phyloP scores from a whole-genome alignment of 139 green algal genomes.

The Trebouxia sp. region DNA sequence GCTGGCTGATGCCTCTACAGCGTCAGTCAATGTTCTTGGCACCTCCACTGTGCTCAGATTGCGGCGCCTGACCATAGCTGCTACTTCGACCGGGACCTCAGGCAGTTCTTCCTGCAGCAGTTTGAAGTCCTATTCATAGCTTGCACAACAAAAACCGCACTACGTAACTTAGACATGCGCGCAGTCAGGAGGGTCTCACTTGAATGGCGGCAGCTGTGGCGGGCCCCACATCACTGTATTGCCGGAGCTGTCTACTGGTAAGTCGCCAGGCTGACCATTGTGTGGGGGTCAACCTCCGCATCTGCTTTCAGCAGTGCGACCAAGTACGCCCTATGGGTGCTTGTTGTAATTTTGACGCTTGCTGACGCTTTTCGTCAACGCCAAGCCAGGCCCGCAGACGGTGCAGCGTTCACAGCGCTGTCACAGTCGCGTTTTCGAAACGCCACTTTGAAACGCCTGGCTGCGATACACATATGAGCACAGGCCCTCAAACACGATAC shows the following conservation, averaged over 20 bases:
- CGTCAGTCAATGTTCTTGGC: conserved; percentile 22
- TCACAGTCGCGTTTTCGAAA: too few relatives aligned
- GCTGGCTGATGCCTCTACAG: conserved; percentile 30
- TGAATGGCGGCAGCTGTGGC: not conserved
- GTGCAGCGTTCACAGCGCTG: too few relatives aligned
- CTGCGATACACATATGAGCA: too few relatives aligned
- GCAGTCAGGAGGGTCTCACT: not conserved
- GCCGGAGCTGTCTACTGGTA: not conserved
- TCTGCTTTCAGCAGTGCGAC: too few relatives aligned
- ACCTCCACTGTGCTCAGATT: conserved; percentile 29
- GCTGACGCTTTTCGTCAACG: too few relatives aligned
- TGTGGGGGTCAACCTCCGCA: not conserved
- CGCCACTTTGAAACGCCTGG: too few relatives aligned
- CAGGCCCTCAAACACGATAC: too few relatives aligned
- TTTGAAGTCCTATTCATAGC: too few relatives aligned
- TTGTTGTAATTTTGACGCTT: too few relatives aligned
- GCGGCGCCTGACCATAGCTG: conserved; percentile 28
- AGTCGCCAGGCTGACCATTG: not conserved
- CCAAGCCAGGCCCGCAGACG: too few relatives aligned
- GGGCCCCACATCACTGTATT: not conserved
- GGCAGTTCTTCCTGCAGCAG: not conserved
- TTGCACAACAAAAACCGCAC: too few relatives aligned
- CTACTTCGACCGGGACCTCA: conserved; percentile 37
- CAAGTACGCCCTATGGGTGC: too few relatives aligned
- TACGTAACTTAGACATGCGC: not conserved